Evolutionary conservation across 805 yeast genomes (phyloP).

Genomic region (Candida ipomoeae): DNA sequence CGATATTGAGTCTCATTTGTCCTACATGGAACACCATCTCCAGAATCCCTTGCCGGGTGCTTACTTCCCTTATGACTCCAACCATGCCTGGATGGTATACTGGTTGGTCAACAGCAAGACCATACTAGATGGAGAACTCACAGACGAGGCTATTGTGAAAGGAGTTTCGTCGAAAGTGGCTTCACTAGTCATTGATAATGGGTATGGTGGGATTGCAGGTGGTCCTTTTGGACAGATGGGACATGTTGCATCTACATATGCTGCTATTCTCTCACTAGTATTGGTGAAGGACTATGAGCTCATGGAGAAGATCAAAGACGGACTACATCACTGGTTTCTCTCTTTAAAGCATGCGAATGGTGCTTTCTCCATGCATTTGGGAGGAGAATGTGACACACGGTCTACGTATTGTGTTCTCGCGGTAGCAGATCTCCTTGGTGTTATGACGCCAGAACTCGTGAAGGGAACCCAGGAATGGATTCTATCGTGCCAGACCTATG

Average conservation of each 20-base stretch:
- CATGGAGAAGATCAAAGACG: conserved; percentile 28
- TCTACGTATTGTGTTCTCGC: conserved; percentile 85
- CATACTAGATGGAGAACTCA: conserved; percentile 16
- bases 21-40: conserved; percentile 41
- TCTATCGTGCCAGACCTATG: conserved; percentile 74
- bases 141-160: conserved; percentile 3
- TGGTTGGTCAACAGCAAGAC: conserved; percentile 63
- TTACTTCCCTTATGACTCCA: conserved; percentile 68
- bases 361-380: conserved; percentile 65
- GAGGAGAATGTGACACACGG: conserved; percentile 84
- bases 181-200: conserved; percentile 26
- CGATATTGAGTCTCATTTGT: conserved; percentile 34
- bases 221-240: conserved; percentile 73
- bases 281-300: conserved; percentile 39
- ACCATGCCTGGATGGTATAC: conserved; percentile 87
- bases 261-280: conserved; percentile 63
- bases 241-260: conserved; percentile 82
- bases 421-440: conserved; percentile 60
- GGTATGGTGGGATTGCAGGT: conserved; percentile 70
- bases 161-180: conserved; percentile 23
- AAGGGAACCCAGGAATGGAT: conserved; percentile 59
- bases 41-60: conserved; percentile 44
- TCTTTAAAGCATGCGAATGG: conserved; percentile 65
- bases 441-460: conserved; percentile 57
- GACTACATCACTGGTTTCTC: conserved; percentile 62